These are phyloP conservation scores for Amorphotheca resinae DNA, from an alignment of 495 filamentous ascomycete genomes.

Conservation along the genomic window DNA sequence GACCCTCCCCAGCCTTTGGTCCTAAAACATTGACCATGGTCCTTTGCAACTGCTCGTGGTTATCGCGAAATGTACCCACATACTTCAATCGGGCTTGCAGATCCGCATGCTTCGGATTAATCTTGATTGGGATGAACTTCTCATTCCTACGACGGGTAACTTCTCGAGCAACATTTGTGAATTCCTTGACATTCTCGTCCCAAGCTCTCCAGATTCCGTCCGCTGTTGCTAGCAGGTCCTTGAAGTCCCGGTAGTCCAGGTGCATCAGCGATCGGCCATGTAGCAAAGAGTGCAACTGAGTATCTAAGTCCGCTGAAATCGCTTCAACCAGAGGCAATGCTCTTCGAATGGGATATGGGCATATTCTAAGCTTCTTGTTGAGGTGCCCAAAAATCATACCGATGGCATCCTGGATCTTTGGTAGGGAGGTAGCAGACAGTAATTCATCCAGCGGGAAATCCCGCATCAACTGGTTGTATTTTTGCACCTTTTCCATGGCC, in stretches of 20 bases:
- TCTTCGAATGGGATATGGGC: conserved; percentile 82
- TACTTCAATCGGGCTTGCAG: conserved; percentile 85
- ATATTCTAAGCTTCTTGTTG: conserved; percentile 93
- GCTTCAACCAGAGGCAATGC: conserved; percentile 92
- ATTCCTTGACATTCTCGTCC: conserved; percentile 94
- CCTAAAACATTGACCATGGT: conserved; percentile 94
- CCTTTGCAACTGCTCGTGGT: conserved; percentile 91
- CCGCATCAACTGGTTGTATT: conserved; percentile 96
- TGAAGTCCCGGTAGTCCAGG: conserved; percentile 82
- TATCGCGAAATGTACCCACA: conserved; percentile 83
- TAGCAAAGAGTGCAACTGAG: conserved; percentile 70
- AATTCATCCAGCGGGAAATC: conserved; percentile 90
- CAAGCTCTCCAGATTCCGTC: conserved; percentile 80
- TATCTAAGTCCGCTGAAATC: conserved; percentile 89
- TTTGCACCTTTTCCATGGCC: conserved; percentile 86
- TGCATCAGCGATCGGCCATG: conserved; percentile 82
- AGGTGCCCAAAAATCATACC: conserved; percentile 80
- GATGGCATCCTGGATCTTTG: conserved; percentile 83
- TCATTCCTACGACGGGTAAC: conserved; percentile 83
- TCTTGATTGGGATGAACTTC: conserved; percentile 97
- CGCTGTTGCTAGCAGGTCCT: conserved; percentile 66
- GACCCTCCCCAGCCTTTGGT: conserved; percentile 44
- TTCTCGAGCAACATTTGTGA: conserved; percentile 92
- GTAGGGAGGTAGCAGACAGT: conserved; percentile 76
- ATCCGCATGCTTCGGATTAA: conserved; percentile 67